These are phyloP conservation scores for Naganishia randhawae DNA, from an alignment of 768 basidiomycete species.

Conservation along the genomic window DNA sequence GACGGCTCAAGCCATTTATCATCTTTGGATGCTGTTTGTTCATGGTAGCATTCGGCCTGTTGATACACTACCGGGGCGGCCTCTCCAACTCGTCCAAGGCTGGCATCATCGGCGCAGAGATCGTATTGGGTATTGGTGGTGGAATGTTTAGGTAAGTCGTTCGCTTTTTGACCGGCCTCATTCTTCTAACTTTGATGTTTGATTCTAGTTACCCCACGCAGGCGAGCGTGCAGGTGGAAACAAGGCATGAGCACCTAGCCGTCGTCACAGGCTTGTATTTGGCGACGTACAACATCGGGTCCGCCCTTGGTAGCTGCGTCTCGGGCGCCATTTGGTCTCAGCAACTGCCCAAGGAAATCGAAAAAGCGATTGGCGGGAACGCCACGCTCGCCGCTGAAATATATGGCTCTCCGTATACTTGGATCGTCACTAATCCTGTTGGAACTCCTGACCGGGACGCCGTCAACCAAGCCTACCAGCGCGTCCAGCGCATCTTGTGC, in stretches of 20 bases:
- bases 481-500: conserved; percentile 30
- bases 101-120: conserved; percentile 40
- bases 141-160: conserved; percentile 16
- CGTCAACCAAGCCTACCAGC: conserved; percentile 30
- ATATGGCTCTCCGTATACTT: conserved; percentile 41
- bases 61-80: conserved; percentile 41
- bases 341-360: conserved; percentile 4
- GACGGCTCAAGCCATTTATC: conserved; percentile 43
- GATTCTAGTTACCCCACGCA: conserved; percentile 39
- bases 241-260: conserved; percentile 38
- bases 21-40: conserved; percentile 42
- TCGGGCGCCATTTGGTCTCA: conserved; percentile 41
- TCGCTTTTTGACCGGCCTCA: background rate
- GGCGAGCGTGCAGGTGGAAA: conserved; percentile 35
- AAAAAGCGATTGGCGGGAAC: conserved; percentile 31
- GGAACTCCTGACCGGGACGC: conserved; percentile 28
- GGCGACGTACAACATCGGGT: conserved; percentile 37
- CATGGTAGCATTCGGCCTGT: conserved; percentile 42
- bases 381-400: conserved; percentile 35
- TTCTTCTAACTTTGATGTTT: background rate
- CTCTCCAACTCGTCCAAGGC: conserved; percentile 18
- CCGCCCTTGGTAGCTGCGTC: conserved; percentile 29
- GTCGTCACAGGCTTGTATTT: conserved; percentile 37
- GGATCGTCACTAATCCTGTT: conserved; percentile 24
- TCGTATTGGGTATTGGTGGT: conserved; percentile 40